Evolutionary conservation across 2,329 filamentous ascomycete genomes (phyloP), one percentile per base, ranked within the genome.

Genomic region (Rhinocladiella similis): DNA sequence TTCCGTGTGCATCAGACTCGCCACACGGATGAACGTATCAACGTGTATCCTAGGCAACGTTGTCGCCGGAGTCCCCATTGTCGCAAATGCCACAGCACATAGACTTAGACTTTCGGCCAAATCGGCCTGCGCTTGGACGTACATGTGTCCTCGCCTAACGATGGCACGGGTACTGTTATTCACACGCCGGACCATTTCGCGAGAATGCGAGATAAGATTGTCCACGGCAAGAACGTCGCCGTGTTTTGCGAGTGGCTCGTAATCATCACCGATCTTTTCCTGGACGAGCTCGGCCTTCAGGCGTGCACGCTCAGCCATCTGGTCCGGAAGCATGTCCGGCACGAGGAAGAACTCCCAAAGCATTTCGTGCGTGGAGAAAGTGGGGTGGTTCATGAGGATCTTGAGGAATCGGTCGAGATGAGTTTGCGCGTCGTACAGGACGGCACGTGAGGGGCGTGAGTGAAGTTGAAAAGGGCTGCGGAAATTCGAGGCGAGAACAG

Each of bases 281-380:
- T 84, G 79, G 25, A 93, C 83, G 0, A 88, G 85, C 70, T 92
- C 88, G 3, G 91, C 89, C 73, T 99, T 99, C 60, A 91, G 84
- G 53, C 86, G 85, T 61, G 90, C 96, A 48, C 94, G 85, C 70
- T 96, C 88, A 51, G 90, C 88, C 81, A 97, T 93, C 83, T 92
- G 91, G 18, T 91, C 86, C 0, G 90, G 83, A 69, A 96, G 90
- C 48, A 99, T 84, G 65, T 99, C 94, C 1, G 94, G 94, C 12
- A 99, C 92, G 0, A 99, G 81, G 73, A 99, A 96, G 75, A 99
- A 99, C 67, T 99, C 94, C 95, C 94, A 99, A 1, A 99, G 81
- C 82, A 97, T 91, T 75, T 99, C 94, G 68, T 99, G 95, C 0
- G 90, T 96, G 0, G 91, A 84, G 69, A 99, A 97, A 0, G 94